Evolutionary conservation across 768 basidiomycete species (phyloP).

Genomic region (Trametes cingulata): DNA sequence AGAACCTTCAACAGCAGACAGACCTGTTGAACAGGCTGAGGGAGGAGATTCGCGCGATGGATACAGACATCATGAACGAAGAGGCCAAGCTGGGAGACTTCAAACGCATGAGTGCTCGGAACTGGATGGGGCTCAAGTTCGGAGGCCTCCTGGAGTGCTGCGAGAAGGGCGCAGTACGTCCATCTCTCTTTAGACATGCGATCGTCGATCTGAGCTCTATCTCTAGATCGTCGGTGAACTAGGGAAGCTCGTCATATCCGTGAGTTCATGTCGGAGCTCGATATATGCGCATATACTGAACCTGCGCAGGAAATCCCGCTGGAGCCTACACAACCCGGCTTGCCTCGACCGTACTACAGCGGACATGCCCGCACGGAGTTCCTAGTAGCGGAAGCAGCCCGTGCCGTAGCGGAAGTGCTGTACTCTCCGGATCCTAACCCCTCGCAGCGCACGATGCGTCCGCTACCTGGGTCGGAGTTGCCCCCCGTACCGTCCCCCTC

Average conservation of each 20-base stretch:
- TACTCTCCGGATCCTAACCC: slow-evolving; percentile 29
- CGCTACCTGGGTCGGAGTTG: slow-evolving; percentile 18
- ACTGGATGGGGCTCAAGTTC: slow-evolving; percentile 83
- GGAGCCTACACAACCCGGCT: slow-evolving; percentile 78
- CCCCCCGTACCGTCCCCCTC: slow-evolving; percentile 16
- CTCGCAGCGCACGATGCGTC: slow-evolving; percentile 17
- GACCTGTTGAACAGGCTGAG: slow-evolving; percentile 69
- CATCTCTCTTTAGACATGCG: neutral
- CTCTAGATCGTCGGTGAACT: slow-evolving; percentile 53
- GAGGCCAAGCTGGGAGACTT: slow-evolving; percentile 82
- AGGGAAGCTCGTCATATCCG: slow-evolving; percentile 52
- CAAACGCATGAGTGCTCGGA: slow-evolving; percentile 68
- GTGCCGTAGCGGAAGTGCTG: slow-evolving; percentile 51
- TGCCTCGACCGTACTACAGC: slow-evolving; percentile 70
- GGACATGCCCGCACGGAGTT: slow-evolving; percentile 63
- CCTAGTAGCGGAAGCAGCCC: slow-evolving; percentile 63
- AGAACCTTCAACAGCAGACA: slow-evolving; percentile 73
- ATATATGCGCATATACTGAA: slow-evolving; percentile 5
- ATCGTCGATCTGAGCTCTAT: neutral
- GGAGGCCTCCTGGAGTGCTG: slow-evolving; percentile 82
- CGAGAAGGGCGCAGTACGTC: slow-evolving; percentile 66
- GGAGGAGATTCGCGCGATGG: slow-evolving; percentile 75
- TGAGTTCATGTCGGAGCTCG: slow-evolving; percentile 8
- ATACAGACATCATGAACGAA: slow-evolving; percentile 80
- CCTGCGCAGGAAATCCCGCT: slow-evolving; percentile 70